Conservation (phyloP, 2,329 filamentous ascomycete species). For the Metarhizium guizhouense region DNA sequence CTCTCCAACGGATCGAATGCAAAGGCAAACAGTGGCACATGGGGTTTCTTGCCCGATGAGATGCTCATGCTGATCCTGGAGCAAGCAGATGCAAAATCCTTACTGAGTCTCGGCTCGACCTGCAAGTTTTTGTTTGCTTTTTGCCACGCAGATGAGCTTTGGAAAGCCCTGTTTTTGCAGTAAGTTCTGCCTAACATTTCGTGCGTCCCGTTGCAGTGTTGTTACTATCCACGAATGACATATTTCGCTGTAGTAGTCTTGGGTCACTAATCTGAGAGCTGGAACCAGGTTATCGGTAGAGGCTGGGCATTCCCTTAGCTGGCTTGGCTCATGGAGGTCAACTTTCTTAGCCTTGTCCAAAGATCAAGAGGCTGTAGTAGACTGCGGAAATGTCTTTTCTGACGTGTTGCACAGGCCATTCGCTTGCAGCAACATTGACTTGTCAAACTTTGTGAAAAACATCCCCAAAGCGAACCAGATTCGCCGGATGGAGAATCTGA, state of each 20-base stretch:
- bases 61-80: conserved; percentile 69
- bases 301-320: conserved; percentile 33
- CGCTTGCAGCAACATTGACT: conserved; percentile 68
- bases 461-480: conserved; percentile 73
- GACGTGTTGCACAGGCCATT: conserved; percentile 87
- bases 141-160: conserved; percentile 74
- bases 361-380: conserved; percentile 45
- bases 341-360: conserved; percentile 57
- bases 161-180: conserved; percentile 78
- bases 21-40: conserved; percentile 54
- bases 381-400: conserved; percentile 76
- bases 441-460: conserved; percentile 55
- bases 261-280: background rate
- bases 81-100: conserved; percentile 52
- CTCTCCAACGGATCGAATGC: conserved; percentile 58
- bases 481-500: conserved; percentile 56
- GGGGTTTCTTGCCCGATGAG: conserved; percentile 70
- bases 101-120: conserved; percentile 62
- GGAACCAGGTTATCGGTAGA: conserved; percentile 16
- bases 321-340: conserved; percentile 78
- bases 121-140: conserved; percentile 86
- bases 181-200: conserved; percentile 43
- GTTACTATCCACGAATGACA: background rate
- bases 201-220: background rate
- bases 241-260: background rate